Conservation (phyloP, 1,284 basidiomycete genomes). For the Leccinum pseudoinsigne region DNA sequence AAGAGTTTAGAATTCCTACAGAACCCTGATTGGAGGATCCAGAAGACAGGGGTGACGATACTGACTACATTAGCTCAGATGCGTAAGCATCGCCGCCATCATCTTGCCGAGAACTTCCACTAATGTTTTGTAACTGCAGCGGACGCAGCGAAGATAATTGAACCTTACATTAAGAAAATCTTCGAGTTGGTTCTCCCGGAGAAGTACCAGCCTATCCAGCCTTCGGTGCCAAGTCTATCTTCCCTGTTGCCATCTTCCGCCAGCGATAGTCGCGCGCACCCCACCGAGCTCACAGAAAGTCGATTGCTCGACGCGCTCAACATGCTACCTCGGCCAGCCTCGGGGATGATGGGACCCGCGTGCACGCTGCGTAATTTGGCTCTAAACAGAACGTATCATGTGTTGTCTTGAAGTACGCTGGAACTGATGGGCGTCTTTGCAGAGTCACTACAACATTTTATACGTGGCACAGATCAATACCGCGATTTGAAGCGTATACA, state of each 20-base stretch:
- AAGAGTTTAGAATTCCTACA: constrained; percentile 13
- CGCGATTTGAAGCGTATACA: constrained; percentile 19
- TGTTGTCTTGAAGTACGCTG: background rate
- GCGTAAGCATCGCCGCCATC: constrained; percentile 5
- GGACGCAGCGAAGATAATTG: constrained; percentile 13
- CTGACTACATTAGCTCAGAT: constrained; percentile 25
- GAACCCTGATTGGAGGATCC: constrained; percentile 15
- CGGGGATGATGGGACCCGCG: constrained; percentile 23
- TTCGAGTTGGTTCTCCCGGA: constrained; percentile 22
- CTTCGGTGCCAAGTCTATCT: background rate
- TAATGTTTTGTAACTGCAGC: constrained; percentile 13
- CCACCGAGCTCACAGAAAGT: background rate
- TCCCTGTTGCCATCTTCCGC: background rate
- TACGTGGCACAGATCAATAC: constrained; percentile 10
- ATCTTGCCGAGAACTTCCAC: background rate
- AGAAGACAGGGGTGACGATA: constrained; percentile 27
- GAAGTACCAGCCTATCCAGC: constrained; percentile 6
- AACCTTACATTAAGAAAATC: constrained; percentile 9
- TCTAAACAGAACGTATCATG: background rate
- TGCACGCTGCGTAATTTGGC: background rate
- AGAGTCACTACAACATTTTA: background rate
- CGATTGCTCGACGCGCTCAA: background rate
- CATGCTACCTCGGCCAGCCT: constrained; percentile 11
- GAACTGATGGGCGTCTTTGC: constrained; percentile 5
- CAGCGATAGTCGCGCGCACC: background rate